Evolutionary conservation across 2,329 filamentous ascomycete species (phyloP), one percentile per base, ranked within the genome.

Genomic region (Trichoderma sp.): DNA sequence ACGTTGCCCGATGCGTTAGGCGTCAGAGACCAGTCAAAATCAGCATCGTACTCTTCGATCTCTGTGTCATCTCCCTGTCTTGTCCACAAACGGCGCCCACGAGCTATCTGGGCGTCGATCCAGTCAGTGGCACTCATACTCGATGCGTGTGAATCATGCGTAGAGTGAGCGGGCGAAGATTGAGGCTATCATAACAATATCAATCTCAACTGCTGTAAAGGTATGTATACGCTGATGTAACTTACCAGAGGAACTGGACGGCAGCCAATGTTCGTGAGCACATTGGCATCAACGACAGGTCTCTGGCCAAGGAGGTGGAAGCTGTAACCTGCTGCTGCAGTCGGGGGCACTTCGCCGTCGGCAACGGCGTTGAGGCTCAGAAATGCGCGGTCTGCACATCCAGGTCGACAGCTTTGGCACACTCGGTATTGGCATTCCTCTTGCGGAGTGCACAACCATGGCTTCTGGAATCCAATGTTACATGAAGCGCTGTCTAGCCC

Each of bases 351-450:
- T 65, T 90, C 87, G 7, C 85, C 88, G 27, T 87, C 81, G n/a
- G 83, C 80, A 27, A 91, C 82, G 4, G 85, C 87, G 76, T 89
- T 81, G 21, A 91, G 82, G 77, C 87, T 88, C 27, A 91, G 81
- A 75, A 83, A 89, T 1, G 86, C 80, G 33, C 89, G 86, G 16
- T 87, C 84, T 27, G 82, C 80, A 31, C 82, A 85, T 1, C 80
- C 81, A 5, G 85, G 85, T 4, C 88, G 86, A 77, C 90, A 91
- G 7, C 75, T 76, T 4, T 86, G 85, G 76, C 90, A 92, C 59
- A 86, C 84, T 76, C 84, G 89, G 81, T 85, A 87, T 60, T 85
- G 84, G 76, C 90, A 91, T 79, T 90, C 87, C 1, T 84, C 78
- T 1, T 79, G 79, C 24, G 80, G 76, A 50, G 76, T 76, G 21